Evolutionary conservation across 106 monocot species (phyloP), one percentile per base, ranked within the genome.

Genomic region (Dactylorhiza incarnata): DNA sequence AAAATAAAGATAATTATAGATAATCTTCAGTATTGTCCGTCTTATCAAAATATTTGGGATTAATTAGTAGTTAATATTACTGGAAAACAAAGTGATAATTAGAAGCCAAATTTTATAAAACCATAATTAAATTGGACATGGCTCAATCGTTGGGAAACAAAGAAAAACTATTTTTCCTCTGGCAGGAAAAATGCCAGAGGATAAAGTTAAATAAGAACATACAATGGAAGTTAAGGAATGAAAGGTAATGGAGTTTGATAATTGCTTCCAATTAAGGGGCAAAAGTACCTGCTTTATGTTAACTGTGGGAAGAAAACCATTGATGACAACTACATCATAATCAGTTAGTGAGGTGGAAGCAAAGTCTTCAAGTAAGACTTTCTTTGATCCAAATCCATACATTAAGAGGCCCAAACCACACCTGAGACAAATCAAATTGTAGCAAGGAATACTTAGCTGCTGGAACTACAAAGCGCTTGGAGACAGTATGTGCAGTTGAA

Each of bases 301-400:
- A 68, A 94, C 68, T 45, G 89, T 81, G 10, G 87, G 87, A 68
- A 99, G 97, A 78, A 92, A 99, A 25, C 99, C 99, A 90, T 99
- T 94, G 37, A 99, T 77, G 43, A 99, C 99, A 81, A 99, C 49
- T 23, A 89, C 91, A 25, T 86, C 87, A 81, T 70, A 84, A 78
- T 86, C 81, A 78, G 87, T 82, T 75, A 94, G 78, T 52, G 85
- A 52, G 9, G 86, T 75, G 23, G 88, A 86, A 78, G 94, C 94
- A 85, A 99, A 99, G 79, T 99, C 89, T 84, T 97, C 97, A 63
- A 97, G 89, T 77, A 99, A 83, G 11, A 48, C 22, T 78, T 92
- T 99, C 83, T 99, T 99, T 6, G 99, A 99, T 73, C 99, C 99
- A 92, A 99, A 99, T 6, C 99, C 99, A 86, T 94, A 88, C 84